Evolutionary conservation across 495 filamentous ascomycete species (phyloP), one percentile per base, ranked within the genome.

Genomic region (Cairneyella variabilis): DNA sequence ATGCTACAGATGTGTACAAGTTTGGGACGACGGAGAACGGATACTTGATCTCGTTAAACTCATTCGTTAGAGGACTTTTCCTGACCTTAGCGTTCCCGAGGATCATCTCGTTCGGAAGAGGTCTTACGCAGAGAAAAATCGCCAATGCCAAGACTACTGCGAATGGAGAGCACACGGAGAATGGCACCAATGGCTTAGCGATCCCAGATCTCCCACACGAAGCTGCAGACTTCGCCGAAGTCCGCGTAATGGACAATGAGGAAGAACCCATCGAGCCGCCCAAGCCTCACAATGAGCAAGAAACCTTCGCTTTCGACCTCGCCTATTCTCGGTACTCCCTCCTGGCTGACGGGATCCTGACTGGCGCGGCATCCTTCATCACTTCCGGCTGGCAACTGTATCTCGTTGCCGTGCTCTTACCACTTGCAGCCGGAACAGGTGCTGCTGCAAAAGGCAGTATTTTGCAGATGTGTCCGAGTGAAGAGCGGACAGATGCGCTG

Each of bases 381-480:
- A 71, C 66, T 0, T 11, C 74, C 45, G 64, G 67, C 30, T 77
- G 78, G 77, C 78, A 83, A 51, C 72, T 83, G 16, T 83, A 79
- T 53, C 56, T 80, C 5, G 68, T 76, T 69, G 69, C 72, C 0
- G 69, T 70, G 49, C 45, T 76, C n/a, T 60, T 83, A 1, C 79
- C 79, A 0, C 72, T 83, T 25, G 79, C 72, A 1, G 76, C 78
- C 0, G 79, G 79, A 0, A 74, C 78, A 0, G 78, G 76, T 0
- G 69, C 78, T 1, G 76, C 78, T 0, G 75, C 78, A 12, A 83
- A 82, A 47, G 79, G 79, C 16, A 76, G 78, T 26, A 78, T 83
- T 65, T 71, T 78, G 14, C 74, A 78, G 37, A 71, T 83, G 71
- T 76, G 76, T 34, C 52, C 74, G 2, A 56, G 71, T 1, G 63